phyloP scores from a whole-genome alignment of 139 green algal genomes.

The Chlamydomonas sphaeroides region DNA sequence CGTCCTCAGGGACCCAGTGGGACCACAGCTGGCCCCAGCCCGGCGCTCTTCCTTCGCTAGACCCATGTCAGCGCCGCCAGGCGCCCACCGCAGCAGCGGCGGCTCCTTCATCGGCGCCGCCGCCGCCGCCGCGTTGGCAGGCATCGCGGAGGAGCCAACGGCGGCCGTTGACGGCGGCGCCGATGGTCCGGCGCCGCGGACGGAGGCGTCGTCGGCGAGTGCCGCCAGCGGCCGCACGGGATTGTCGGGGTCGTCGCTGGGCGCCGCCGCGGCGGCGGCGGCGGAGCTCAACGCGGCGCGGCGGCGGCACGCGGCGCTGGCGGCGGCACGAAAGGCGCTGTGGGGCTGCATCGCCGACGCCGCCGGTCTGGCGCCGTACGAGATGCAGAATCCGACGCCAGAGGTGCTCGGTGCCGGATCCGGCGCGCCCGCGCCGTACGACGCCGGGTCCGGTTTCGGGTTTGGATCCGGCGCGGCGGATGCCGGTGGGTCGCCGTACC shows the following conservation, averaged over 20 bases:
- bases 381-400: background rate
- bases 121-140: background rate
- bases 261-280: background rate
- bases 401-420: background rate
- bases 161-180: too few relatives aligned
- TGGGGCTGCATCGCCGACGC: constrained; percentile 23
- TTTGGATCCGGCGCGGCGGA: too few relatives aligned
- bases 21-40: constrained; percentile 3
- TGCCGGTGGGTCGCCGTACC: background rate
- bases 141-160: background rate
- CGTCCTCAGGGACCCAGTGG: constrained; percentile 8
- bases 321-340: constrained; percentile 6
- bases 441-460: too few relatives aligned
- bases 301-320: background rate
- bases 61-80: background rate
- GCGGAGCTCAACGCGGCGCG: background rate
- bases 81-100: background rate
- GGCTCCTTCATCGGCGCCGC: background rate
- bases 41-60: background rate
- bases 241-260: background rate
- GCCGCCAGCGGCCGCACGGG: background rate
- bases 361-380: constrained; percentile 12
- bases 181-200: too few relatives aligned
- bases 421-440: background rate
- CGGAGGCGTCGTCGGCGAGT: constrained; percentile 1